phyloP scores from a whole-genome alignment of 164 flowering plant genomes.

The Dillenia turbinata region DNA sequence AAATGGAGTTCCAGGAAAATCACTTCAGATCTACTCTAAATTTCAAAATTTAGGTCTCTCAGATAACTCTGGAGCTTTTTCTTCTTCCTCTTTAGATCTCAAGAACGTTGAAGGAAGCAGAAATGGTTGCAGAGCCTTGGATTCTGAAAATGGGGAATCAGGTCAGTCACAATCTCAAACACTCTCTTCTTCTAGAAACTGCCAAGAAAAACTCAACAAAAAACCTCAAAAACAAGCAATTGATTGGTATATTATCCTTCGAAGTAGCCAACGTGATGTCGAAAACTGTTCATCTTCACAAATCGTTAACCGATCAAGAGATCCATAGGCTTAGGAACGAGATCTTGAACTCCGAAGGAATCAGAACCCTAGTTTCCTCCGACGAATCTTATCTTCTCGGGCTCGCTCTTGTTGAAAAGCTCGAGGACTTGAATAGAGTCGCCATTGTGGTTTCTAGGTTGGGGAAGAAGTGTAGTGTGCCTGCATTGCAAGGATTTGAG shows the following conservation, averaged over 20 bases:
- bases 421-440: constrained; percentile 70
- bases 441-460: constrained; percentile 76
- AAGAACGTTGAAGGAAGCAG: constrained; percentile 11
- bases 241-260: constrained; percentile 85
- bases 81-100: too few relatives aligned
- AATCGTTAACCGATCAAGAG: constrained; percentile 60
- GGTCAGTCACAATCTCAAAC: constrained; percentile 82
- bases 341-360: constrained; percentile 66
- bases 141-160: constrained; percentile 78
- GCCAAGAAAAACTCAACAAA: constrained; percentile 39
- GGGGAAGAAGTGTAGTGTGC: constrained; percentile 79
- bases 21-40: too few relatives aligned
- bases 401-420: constrained; percentile 70
- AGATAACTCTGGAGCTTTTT: too few relatives aligned
- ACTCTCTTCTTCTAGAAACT: constrained; percentile 50
- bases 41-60: too few relatives aligned
- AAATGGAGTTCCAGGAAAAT: too few relatives aligned
- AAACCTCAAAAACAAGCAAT: constrained; percentile 22
- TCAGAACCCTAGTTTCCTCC: constrained; percentile 51
- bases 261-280: constrained; percentile 94
- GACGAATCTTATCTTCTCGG: constrained; percentile 58
- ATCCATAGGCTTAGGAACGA: constrained; percentile 51
- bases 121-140: constrained; percentile 95
- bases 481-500: constrained; percentile 85
- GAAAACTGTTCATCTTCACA: constrained; percentile 68